phyloP scores from a whole-genome alignment of 495 filamentous ascomycete species.

The Lichenothelia convexa region DNA sequence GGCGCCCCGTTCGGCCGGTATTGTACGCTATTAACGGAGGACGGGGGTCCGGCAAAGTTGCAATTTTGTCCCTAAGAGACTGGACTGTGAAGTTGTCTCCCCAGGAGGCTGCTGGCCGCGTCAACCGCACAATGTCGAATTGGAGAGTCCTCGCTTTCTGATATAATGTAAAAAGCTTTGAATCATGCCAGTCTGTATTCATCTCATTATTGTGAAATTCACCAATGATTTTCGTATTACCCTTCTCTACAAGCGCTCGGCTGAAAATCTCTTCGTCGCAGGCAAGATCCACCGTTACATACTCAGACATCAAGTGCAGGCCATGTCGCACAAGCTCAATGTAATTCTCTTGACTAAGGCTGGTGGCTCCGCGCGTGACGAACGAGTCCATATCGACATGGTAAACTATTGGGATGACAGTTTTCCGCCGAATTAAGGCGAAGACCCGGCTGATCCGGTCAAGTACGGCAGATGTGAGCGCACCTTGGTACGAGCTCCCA shows the following conservation, averaged over 20 bases:
- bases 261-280: slow-evolving; percentile 32
- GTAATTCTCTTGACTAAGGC: slow-evolving; percentile 27
- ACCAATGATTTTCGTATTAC: slow-evolving; percentile 59
- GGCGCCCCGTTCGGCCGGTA: slow-evolving; percentile 45
- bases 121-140: slow-evolving; percentile 52
- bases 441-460: slow-evolving; percentile 37
- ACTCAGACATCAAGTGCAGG: slow-evolving; percentile 56
- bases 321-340: slow-evolving; percentile 46
- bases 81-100: slow-evolving; percentile 40
- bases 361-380: slow-evolving; percentile 16
- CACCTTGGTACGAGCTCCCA: neutral
- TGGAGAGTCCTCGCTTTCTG: slow-evolving; percentile 34
- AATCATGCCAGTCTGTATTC: slow-evolving; percentile 40
- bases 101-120: slow-evolving; percentile 38
- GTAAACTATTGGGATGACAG: slow-evolving; percentile 50
- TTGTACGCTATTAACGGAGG: slow-evolving; percentile 52
- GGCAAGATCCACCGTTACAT: slow-evolving; percentile 46
- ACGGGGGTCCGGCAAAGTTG: neutral
- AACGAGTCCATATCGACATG: slow-evolving; percentile 42
- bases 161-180: slow-evolving; percentile 26
- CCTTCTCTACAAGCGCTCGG: slow-evolving; percentile 36
- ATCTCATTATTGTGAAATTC: slow-evolving; percentile 20
- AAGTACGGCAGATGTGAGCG: slow-evolving; percentile 9
- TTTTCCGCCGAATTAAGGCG: slow-evolving; percentile 41
- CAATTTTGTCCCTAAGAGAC: slow-evolving; percentile 32